phyloP scores from a whole-genome alignment of 192 early-diverging fungal species.

The Rhizophlyctis rosea region DNA sequence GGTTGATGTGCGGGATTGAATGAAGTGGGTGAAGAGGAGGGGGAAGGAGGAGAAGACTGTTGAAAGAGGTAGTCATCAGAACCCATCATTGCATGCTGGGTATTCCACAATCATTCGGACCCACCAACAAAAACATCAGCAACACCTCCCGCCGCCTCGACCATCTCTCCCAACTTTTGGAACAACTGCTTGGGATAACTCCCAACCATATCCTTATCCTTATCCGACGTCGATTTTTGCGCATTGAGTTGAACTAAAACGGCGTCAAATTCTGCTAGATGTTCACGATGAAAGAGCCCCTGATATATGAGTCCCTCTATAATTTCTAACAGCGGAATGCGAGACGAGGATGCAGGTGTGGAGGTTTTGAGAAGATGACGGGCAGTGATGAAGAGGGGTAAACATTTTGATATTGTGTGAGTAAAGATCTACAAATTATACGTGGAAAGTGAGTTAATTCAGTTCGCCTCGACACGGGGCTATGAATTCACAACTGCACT shows the following conservation, averaged over 20 bases:
- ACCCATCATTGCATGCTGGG: neutral
- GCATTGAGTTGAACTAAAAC: constrained; percentile 21
- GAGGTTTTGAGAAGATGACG: neutral
- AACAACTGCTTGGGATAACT: constrained; percentile 25
- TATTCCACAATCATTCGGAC: too few species aligned
- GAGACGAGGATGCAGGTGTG: neutral
- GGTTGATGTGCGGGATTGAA: neutral
- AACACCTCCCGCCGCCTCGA: neutral
- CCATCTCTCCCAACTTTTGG: neutral
- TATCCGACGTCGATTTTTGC: neutral
- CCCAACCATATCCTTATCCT: constrained; percentile 8
- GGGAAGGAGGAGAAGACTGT: neutral
- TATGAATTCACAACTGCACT: neutral
- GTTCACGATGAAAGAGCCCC: constrained; percentile 27
- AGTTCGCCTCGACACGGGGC: neutral
- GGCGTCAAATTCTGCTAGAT: constrained; percentile 19
- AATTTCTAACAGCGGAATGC: neutral
- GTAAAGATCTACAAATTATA: constrained; percentile 2
- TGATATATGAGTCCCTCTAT: neutral
- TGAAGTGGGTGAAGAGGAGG: neutral
- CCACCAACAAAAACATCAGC: neutral
- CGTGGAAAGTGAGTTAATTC: neutral
- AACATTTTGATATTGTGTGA: constrained; percentile 4
- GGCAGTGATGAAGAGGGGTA: constrained; percentile 9
- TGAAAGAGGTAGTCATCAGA: neutral